phyloP scores from a whole-genome alignment of 495 filamentous ascomycete species.

The Filosporella fistucella region DNA sequence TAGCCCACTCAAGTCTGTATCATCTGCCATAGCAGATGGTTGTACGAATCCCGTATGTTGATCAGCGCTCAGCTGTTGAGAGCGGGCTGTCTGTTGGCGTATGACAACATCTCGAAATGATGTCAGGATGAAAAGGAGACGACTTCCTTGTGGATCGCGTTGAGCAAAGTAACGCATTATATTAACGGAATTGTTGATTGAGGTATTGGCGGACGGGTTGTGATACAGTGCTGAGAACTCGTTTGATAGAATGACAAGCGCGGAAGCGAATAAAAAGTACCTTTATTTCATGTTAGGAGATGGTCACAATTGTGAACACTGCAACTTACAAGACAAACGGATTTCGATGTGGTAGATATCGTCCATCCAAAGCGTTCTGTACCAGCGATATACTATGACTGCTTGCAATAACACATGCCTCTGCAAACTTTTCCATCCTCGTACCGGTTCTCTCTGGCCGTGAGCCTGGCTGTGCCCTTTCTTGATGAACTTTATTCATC shows the following conservation, averaged over 20 bases:
- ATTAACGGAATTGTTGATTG: slow-evolving; percentile 52
- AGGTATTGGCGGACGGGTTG: slow-evolving; percentile 47
- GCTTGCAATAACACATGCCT: slow-evolving; percentile 67
- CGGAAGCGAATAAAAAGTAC: slow-evolving; percentile 70
- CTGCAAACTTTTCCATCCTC: slow-evolving; percentile 58
- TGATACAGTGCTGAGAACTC: slow-evolving; percentile 63
- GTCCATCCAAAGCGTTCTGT: slow-evolving; percentile 49
- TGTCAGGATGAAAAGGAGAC: slow-evolving; percentile 59
- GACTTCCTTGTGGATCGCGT: slow-evolving; percentile 59
- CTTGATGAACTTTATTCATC: slow-evolving; percentile 22
- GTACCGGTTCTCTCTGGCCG: not conserved
- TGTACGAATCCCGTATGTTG: not conserved
- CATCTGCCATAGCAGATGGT: too few relatives aligned
- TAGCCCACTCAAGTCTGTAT: too few relatives aligned
- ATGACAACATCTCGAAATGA: slow-evolving; percentile 53
- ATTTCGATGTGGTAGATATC: slow-evolving; percentile 61
- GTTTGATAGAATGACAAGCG: slow-evolving; percentile 62
- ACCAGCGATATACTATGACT: slow-evolving; percentile 61
- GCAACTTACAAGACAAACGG: slow-evolving; percentile 58
- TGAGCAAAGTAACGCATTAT: slow-evolving; percentile 59
- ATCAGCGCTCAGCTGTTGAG: not conserved
- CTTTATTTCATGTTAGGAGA: slow-evolving; percentile 21
- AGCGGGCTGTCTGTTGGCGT: slow-evolving; percentile 9
- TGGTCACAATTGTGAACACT: not conserved
- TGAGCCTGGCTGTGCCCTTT: not conserved